These are phyloP conservation scores for Wolfiporia cocos DNA, from an alignment of 1,284 basidiomycete species.

Conservation along the genomic window DNA sequence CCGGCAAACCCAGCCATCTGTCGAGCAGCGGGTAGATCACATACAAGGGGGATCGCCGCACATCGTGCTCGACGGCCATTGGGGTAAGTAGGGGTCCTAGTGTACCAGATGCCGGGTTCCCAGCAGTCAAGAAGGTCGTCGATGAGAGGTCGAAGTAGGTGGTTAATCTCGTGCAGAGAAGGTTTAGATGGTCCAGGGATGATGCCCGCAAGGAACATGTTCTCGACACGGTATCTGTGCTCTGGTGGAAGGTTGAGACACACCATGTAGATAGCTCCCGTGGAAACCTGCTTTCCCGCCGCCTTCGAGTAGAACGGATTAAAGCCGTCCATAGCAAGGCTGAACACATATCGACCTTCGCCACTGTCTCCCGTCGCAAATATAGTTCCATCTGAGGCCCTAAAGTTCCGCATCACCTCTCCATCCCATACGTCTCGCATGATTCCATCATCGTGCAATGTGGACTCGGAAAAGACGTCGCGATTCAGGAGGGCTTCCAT, in stretches of 20 bases:
- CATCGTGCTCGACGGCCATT: constrained; percentile 20
- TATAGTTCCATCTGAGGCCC: neutral
- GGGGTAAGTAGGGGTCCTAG: constrained; percentile 19
- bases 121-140: constrained; percentile 26
- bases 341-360: constrained; percentile 1
- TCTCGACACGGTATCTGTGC: constrained; percentile 19
- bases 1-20: constrained; percentile 17
- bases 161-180: constrained; percentile 26
- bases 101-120: constrained; percentile 24
- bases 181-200: constrained; percentile 34
- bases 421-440: neutral
- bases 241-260: constrained; percentile 24
- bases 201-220: constrained; percentile 26
- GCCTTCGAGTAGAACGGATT: neutral
- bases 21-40: constrained; percentile 28
- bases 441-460: neutral
- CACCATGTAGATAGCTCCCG: constrained; percentile 14
- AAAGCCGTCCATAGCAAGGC: constrained; percentile 1
- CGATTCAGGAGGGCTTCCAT: neutral
- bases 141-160: constrained; percentile 29
- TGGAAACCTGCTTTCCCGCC: neutral
- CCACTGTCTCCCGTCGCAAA: neutral
- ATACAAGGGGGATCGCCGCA: constrained; percentile 22
- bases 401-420: neutral
- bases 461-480: neutral